phyloP scores from a whole-genome alignment of 352 stramenopile genomes.

The Globisporangium heterothallicum region DNA sequence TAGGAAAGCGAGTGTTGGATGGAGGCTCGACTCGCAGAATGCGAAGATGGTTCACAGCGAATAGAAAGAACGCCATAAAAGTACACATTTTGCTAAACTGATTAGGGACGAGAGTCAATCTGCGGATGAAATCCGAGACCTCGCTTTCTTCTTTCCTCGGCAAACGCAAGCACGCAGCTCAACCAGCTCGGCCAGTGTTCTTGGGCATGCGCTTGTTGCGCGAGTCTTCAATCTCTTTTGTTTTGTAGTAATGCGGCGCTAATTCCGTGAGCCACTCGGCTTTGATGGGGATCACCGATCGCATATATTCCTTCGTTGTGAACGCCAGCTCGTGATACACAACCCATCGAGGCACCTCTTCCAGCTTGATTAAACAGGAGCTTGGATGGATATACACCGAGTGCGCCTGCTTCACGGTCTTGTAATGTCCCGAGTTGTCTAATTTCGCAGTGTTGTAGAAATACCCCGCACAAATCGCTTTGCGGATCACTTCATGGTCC shows the following conservation, averaged over 20 bases:
- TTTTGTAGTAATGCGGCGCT: conserved; percentile 99
- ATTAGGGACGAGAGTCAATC: no score
- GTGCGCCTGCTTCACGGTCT: conserved; percentile 98
- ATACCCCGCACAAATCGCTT: conserved; percentile 97
- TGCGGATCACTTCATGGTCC: conserved; percentile 93
- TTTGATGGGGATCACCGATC: conserved; percentile 95
- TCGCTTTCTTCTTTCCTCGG: conserved; percentile 1
- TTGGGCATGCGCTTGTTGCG: conserved; percentile 98
- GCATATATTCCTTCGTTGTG: conserved; percentile 99
- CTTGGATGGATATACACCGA: conserved; percentile 98
- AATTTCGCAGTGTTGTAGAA: conserved; percentile 99
- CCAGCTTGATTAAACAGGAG: conserved; percentile 91
- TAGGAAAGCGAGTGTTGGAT: no score
- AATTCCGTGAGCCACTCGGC: conserved; percentile 98
- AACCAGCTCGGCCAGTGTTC: conserved; percentile 38
- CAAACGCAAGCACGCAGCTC: no score
- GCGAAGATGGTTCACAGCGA: no score
- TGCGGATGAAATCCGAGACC: background rate
- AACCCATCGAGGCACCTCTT: conserved; percentile 92
- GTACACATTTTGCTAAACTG: no score
- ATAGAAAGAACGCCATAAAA: no score
- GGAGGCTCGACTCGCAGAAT: no score
- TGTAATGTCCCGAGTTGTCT: conserved; percentile 95
- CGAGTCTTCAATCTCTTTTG: conserved; percentile 94
- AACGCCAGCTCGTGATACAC: conserved; percentile 99